These are phyloP conservation scores for Daldinia decipiens DNA, from an alignment of 495 filamentous ascomycete genomes.

Conservation along the genomic window DNA sequence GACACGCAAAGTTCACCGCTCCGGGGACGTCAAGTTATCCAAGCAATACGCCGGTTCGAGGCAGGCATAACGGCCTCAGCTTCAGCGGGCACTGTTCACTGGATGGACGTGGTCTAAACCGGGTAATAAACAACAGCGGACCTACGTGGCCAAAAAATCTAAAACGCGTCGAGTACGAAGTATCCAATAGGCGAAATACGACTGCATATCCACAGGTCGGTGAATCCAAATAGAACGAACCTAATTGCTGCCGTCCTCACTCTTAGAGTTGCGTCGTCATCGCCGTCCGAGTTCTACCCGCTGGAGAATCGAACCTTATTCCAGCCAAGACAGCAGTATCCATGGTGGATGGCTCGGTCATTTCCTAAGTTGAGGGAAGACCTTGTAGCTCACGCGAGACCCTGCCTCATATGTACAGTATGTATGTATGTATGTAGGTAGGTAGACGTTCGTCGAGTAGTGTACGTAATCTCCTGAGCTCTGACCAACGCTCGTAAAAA, in stretches of 20 bases:
- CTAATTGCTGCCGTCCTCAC: neutral
- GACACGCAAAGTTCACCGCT: neutral
- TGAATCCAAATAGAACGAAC: neutral
- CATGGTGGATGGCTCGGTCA: neutral
- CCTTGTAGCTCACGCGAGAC: neutral
- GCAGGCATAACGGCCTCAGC: neutral
- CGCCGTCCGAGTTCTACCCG: constrained; percentile 1
- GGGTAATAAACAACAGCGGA: neutral
- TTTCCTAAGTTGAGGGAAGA: neutral
- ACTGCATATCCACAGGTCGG: neutral
- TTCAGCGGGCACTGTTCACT: neutral
- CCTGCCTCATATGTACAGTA: neutral
- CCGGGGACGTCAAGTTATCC: neutral
- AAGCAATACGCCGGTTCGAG: neutral
- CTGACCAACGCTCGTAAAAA: constrained; percentile 7
- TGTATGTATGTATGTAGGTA: no score
- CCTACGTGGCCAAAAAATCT: neutral
- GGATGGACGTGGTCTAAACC: neutral
- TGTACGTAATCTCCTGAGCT: neutral
- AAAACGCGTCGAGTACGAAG: constrained; percentile 3
- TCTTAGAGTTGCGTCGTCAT: constrained; percentile 6
- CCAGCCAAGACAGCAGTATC: neutral
- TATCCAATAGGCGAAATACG: neutral
- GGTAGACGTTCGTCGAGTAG: neutral
- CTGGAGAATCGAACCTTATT: constrained; percentile 9